Evolutionary conservation across 306 rosid species (phyloP).

Genomic region (Comarum palustre): DNA sequence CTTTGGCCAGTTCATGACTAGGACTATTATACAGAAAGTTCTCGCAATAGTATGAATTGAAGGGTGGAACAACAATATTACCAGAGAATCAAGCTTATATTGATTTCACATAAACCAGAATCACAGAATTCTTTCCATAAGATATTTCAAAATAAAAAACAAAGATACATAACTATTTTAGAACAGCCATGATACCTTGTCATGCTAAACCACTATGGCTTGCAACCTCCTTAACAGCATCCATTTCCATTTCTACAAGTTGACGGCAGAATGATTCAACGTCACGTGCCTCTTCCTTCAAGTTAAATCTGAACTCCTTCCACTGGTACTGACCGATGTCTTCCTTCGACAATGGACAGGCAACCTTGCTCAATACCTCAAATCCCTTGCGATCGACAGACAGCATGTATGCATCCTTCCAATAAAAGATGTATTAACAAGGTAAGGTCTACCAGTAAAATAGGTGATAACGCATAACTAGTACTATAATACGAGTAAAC

Average conservation of each 20-base stretch:
- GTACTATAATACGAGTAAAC: background rate
- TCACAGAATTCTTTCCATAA: background rate
- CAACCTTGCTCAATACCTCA: conserved; percentile 58
- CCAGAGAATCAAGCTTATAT: background rate
- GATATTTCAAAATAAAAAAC: background rate
- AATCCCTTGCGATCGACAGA: conserved; percentile 83
- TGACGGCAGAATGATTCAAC: conserved; percentile 63
- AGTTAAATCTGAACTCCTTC: conserved; percentile 64
- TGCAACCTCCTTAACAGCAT: conserved; percentile 58
- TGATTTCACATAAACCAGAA: background rate
- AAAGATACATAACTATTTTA: background rate
- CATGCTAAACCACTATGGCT: conserved; percentile 58
- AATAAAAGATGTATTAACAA: background rate
- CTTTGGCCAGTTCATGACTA: background rate
- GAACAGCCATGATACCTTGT: background rate
- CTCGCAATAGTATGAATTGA: background rate
- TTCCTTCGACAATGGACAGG: conserved; percentile 41
- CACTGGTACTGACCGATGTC: conserved; percentile 52
- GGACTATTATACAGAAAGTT: background rate
- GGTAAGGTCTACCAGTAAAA: background rate
- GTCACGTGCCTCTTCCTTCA: conserved; percentile 58
- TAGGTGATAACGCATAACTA: background rate
- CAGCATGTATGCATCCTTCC: conserved; percentile 66
- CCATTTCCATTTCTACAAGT: conserved; percentile 81
- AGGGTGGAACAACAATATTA: background rate